A percentile compares a stretch with the other conserved stretches of the same genome.
phyloP scores from a whole-genome alignment of 345 rosid genomes.

The Cardamine occulta region DNA sequence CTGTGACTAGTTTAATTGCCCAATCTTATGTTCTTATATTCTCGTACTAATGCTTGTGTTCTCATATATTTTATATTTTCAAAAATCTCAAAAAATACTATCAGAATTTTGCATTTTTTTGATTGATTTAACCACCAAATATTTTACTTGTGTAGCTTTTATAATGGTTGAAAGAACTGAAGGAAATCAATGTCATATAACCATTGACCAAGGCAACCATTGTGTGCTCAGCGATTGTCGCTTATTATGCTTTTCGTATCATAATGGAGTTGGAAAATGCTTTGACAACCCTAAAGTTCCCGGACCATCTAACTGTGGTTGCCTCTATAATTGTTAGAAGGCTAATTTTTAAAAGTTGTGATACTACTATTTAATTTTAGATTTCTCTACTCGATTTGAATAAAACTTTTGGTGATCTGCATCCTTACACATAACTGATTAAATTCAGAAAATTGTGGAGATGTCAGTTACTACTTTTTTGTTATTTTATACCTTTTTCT shows the following conservation, averaged over 20 bases:
- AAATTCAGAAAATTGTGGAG: background rate
- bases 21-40: background rate
- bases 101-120: background rate
- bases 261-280: slow-evolving; percentile 38
- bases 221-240: background rate
- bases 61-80: background rate
- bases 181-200: slow-evolving; percentile 10
- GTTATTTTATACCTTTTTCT: too few relatives aligned
- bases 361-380: background rate
- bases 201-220: background rate
- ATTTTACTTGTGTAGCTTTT: background rate
- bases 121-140: background rate
- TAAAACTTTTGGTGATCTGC: background rate
- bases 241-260: background rate
- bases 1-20: background rate
- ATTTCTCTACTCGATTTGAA: background rate
- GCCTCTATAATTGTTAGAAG: slow-evolving; percentile 28
- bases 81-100: background rate
- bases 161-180: slow-evolving; percentile 13
- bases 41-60: background rate
- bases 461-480: background rate
- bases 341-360: background rate
- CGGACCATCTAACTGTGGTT: slow-evolving; percentile 28
- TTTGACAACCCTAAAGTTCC: slow-evolving; percentile 35
- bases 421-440: background rate